Percentiles rank a stretch among this genome's conserved stretches.
phyloP scores from a whole-genome alignment of 2,329 filamentous ascomycete species.

The Botrytis elliptica region DNA sequence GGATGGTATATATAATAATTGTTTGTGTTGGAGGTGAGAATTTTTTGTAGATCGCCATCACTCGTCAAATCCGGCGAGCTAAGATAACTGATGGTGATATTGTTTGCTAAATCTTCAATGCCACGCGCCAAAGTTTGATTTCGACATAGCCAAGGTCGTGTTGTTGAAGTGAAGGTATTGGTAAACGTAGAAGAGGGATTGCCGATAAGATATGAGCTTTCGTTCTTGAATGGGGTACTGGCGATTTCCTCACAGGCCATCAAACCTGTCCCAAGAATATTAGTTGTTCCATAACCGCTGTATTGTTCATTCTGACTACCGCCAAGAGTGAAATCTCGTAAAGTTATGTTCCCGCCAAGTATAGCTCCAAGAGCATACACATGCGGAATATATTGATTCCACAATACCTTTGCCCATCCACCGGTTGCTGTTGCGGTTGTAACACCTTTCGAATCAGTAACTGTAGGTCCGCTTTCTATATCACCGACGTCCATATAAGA shows the following conservation, averaged over 20 bases:
- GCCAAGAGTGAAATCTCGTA: not conserved
- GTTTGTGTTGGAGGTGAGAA: constrained; percentile 11
- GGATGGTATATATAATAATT: constrained; percentile 24
- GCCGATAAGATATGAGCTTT: not conserved
- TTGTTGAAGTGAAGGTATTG: not conserved
- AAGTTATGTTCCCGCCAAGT: constrained; percentile 3
- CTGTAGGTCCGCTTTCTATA: not conserved
- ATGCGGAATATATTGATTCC: constrained; percentile 11
- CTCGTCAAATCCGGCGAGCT: constrained; percentile 15
- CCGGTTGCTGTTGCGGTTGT: not conserved
- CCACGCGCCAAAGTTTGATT: constrained; percentile 25
- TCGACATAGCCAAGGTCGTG: constrained; percentile 26
- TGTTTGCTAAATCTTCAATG: constrained; percentile 30
- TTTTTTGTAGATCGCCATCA: not conserved
- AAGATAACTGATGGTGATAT: constrained; percentile 33
- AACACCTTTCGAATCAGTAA: not conserved
- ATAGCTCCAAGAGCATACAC: not conserved
- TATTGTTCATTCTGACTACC: not conserved
- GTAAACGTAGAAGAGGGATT: not conserved
- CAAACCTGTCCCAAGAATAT: not conserved
- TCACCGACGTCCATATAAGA: not conserved
- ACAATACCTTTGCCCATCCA: not conserved
- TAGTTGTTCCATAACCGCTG: not conserved
- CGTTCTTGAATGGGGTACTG: constrained; percentile 1
- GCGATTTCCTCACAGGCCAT: not conserved